A percentile compares a stretch with the other conserved stretches of the same genome.
Conservation (phyloP, 768 basidiomycete species). For the Leccinum olivaceopallidum region DNA sequence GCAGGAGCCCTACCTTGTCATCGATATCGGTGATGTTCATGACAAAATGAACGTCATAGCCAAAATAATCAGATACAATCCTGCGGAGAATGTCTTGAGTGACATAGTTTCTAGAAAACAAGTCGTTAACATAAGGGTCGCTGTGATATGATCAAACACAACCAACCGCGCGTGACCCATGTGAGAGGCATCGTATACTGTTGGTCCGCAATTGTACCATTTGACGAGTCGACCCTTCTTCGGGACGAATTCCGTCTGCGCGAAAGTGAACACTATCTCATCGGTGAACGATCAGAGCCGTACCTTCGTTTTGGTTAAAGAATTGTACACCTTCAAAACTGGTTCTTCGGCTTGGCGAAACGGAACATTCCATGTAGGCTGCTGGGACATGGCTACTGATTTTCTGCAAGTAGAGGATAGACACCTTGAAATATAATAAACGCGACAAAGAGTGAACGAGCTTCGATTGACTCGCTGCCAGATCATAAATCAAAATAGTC, state of each 20-base stretch:
- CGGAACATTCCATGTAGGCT: constrained; percentile 54
- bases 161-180: constrained; percentile 95
- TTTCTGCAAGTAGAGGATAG: constrained; percentile 6
- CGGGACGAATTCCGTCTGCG: constrained; percentile 76
- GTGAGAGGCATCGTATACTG: constrained; percentile 97
- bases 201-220: constrained; percentile 99
- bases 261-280: constrained; percentile 6
- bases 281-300: constrained; percentile 23
- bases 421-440: constrained; percentile 5
- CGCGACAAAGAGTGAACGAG: constrained; percentile 8
- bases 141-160: background rate
- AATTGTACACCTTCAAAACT: constrained; percentile 80
- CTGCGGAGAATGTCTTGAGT: constrained; percentile 41
- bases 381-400: constrained; percentile 52
- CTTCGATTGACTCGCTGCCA: constrained; percentile 19
- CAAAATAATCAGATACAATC: constrained; percentile 94
- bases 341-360: constrained; percentile 43
- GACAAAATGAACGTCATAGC: constrained; percentile 96
- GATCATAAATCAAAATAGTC: constrained; percentile 21
- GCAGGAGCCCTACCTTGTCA: constrained; percentile 74
- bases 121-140: constrained; percentile 3
- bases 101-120: constrained; percentile 75
- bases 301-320: constrained; percentile 89
- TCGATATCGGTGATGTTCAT: constrained; percentile 99
- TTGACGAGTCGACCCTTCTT: constrained; percentile 73